phyloP scores from a whole-genome alignment of 257 asterid species.

The Nicotiana tomentosiformis region DNA sequence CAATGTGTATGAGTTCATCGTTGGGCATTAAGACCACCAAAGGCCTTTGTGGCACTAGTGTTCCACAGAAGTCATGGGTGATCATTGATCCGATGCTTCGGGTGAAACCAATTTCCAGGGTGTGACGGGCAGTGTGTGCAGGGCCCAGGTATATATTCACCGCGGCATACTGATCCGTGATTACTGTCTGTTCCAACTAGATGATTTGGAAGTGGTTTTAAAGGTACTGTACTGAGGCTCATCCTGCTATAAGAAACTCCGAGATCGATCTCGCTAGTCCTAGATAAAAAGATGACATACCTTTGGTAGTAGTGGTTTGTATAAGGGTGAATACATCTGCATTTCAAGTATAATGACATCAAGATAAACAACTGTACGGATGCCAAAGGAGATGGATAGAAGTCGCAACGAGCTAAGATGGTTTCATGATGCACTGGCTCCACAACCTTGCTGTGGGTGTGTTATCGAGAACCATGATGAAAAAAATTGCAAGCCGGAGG shows the following conservation, averaged over 20 bases:
- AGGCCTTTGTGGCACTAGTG: no score
- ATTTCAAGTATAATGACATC: neutral
- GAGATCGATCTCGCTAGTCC: neutral
- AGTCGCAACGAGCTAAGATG: neutral
- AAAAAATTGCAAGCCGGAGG: neutral
- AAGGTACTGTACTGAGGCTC: neutral
- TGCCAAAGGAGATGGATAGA: neutral
- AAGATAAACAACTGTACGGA: neutral
- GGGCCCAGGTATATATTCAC: no score
- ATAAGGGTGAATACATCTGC: neutral
- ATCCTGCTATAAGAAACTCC: neutral
- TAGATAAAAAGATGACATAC: neutral
- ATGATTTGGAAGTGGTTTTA: neutral
- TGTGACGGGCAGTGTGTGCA: no score
- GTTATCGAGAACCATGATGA: neutral
- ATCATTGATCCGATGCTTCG: no score
- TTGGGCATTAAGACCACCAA: neutral
- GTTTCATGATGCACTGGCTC: neutral
- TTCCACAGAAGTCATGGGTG: no score
- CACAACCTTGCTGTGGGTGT: neutral
- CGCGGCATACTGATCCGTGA: no score
- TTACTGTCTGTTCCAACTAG: no score
- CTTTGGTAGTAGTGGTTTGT: neutral
- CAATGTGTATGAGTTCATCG: conserved; percentile 3
- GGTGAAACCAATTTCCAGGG: no score